Conservation (phyloP, 2,329 filamentous ascomycete species). For the Arthrinium phaeospermum region DNA sequence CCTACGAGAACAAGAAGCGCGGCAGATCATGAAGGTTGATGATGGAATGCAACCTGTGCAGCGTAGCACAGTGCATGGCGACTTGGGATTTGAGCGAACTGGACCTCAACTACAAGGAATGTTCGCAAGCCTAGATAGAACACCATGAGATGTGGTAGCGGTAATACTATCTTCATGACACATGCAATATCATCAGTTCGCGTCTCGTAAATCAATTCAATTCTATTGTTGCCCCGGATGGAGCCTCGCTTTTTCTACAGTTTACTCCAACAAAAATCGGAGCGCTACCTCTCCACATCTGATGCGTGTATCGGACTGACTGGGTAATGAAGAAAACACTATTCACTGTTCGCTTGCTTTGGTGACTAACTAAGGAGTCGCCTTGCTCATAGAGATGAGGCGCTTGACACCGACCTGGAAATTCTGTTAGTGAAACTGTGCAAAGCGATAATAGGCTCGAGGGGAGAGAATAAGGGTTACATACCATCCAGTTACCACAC, state of each 20-base stretch:
- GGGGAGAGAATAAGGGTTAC: conserved; percentile 37
- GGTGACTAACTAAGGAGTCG: conserved; percentile 58
- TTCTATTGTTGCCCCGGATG: conserved; percentile 7
- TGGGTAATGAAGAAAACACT: not conserved
- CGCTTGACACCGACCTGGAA: conserved; percentile 75
- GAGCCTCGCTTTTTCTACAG: conserved; percentile 18
- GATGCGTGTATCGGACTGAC: conserved; percentile 5
- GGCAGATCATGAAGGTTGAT: too few species aligned
- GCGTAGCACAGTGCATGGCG: too few species aligned
- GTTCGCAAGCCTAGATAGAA: too few species aligned
- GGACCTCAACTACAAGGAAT: too few species aligned
- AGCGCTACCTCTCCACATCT: conserved; percentile 10
- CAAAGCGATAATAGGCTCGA: not conserved
- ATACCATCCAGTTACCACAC: conserved; percentile 87
- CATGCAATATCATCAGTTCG: not conserved
- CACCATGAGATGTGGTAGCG: not conserved
- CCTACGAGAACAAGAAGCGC: too few species aligned
- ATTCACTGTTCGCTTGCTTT: not conserved
- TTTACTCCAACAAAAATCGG: conserved; percentile 8
- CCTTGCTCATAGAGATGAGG: conserved; percentile 80
- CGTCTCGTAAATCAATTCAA: conserved; percentile 10
- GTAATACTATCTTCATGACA: not conserved
- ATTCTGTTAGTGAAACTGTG: conserved; percentile 45
- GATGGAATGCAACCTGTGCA: too few species aligned
- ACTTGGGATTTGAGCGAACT: too few species aligned